Conservation (phyloP, 108 stramenopile genomes). For the Pinguiococcus pyrenoidosus region DNA sequence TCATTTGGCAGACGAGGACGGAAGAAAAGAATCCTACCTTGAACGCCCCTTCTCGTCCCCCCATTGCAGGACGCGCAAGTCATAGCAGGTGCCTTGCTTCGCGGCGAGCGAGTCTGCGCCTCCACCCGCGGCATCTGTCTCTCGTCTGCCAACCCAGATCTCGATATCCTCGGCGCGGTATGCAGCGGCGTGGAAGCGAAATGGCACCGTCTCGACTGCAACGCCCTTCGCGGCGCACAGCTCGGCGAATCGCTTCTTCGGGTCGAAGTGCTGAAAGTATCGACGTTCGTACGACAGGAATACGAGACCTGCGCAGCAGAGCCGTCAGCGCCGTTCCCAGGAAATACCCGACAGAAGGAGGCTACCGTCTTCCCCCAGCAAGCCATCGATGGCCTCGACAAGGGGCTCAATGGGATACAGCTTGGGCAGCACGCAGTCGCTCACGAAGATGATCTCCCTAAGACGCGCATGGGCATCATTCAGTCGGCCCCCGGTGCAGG, state of each 20-base stretch:
- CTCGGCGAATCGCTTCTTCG: constrained; percentile 17
- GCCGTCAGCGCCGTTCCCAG: background rate
- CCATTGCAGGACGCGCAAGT: too few relatives aligned
- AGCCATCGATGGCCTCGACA: constrained; percentile 53
- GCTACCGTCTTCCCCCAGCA: constrained; percentile 15
- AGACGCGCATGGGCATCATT: constrained; percentile 13
- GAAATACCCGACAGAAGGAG: background rate
- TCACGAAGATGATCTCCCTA: constrained; percentile 55
- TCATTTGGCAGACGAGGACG: too few relatives aligned
- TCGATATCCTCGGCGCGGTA: constrained; percentile 30
- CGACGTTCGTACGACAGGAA: constrained; percentile 35
- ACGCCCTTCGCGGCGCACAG: constrained; percentile 15
- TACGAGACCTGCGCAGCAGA: too few relatives aligned
- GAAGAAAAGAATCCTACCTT: too few relatives aligned
- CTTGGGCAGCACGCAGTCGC: constrained; percentile 77
- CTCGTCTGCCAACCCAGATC: too few relatives aligned
- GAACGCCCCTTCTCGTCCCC: too few relatives aligned
- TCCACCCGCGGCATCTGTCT: too few relatives aligned
- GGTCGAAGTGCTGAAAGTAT: constrained; percentile 22
- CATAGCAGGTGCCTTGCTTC: too few relatives aligned
- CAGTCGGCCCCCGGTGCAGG: constrained; percentile 52
- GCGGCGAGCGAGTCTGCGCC: too few relatives aligned
- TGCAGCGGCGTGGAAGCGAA: constrained; percentile 14
- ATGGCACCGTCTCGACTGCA: constrained; percentile 11
- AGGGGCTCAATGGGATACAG: constrained; percentile 74